Evolutionary conservation across 495 filamentous ascomycete genomes (phyloP), one percentile per base, ranked within the genome.

Genomic region (Penicillium ochrochloron): DNA sequence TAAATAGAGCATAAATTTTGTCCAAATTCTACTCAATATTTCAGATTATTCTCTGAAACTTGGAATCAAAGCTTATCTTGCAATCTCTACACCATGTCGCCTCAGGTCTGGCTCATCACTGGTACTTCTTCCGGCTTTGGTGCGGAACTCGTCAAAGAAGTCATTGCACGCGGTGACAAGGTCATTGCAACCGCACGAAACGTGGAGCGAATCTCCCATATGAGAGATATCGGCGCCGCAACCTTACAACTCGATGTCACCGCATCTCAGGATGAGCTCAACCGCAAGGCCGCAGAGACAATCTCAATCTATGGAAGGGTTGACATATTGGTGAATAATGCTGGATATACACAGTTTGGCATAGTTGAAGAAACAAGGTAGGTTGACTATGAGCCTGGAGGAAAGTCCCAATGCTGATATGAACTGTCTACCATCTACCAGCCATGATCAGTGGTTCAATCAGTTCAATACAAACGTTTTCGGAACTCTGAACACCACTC

Each of bases 161-260:
- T 77, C 29, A 34, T 62, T 1, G 52, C 29, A 74, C 68, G 21
- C 74, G 86, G 85, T 0, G 83, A 87, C 70, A 75, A 75, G 33
- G 83, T 86, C 21, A 83, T 89, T 57, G 85, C 85, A 6, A 83
- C 83, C 1, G 83, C 82, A 23, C 84, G 86, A 25, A 74, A 72
- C 56, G 67, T 73, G 21, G 66, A 76, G 0, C 76, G 72, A 39
- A 73, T 86, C 15, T 57, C 75, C 29, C 65, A 76, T 53, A 73
- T 86, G 15, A 70, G 78, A 61, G 73, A 75, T 0, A 68, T 76
- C 3, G 84, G 84, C 1, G 82, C 80, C 5, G 67, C 72, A 3
- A 72, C 67, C 11, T 54, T 83, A 8, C 68, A 76, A 52, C 73
- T 85, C 2, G 82, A 86, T 66, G 77, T 85, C 9, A 80, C 75